Conservation (phyloP, 345 rosid genomes). For the Trapa bicornis region DNA sequence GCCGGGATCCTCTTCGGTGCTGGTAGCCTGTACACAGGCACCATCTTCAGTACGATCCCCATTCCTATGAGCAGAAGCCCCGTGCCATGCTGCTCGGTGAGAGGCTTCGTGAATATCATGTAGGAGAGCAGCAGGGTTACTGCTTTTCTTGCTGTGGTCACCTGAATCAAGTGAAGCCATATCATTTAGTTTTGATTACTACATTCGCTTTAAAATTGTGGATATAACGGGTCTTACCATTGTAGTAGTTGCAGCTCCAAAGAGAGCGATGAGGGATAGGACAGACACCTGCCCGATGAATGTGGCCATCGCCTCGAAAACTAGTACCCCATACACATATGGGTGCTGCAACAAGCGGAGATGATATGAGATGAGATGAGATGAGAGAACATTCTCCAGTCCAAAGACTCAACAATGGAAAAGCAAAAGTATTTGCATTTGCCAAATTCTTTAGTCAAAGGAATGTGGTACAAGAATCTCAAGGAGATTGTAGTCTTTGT, state of each 20-base stretch:
- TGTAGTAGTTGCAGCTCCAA: conserved; percentile 94
- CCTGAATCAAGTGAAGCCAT: conserved; percentile 20
- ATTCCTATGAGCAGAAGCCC: conserved; percentile 66
- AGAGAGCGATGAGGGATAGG: conserved; percentile 79
- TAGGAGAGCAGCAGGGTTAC: conserved; percentile 62
- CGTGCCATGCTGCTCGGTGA: conserved; percentile 67
- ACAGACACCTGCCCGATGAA: conserved; percentile 92
- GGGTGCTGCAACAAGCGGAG: conserved; percentile 40
- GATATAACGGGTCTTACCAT: conserved; percentile 37
- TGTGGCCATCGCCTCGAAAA: conserved; percentile 95
- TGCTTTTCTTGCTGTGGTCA: conserved; percentile 80
- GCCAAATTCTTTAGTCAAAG: not conserved
- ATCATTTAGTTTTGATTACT: not conserved
- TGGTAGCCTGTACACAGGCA: conserved; percentile 45
- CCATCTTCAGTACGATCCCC: conserved; percentile 73
- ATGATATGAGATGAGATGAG: not conserved
- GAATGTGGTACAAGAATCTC: not conserved
- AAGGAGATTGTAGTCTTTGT: not conserved
- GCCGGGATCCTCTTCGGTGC: not conserved
- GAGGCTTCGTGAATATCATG: conserved; percentile 79
- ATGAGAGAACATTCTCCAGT: not conserved
- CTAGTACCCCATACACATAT: conserved; percentile 73
- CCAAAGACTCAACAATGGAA: too few relatives aligned
- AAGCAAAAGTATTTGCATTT: not conserved
- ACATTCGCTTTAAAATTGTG: not conserved